Conservation (phyloP, 345 rosid genomes). For the Ailanthus altissimus region DNA sequence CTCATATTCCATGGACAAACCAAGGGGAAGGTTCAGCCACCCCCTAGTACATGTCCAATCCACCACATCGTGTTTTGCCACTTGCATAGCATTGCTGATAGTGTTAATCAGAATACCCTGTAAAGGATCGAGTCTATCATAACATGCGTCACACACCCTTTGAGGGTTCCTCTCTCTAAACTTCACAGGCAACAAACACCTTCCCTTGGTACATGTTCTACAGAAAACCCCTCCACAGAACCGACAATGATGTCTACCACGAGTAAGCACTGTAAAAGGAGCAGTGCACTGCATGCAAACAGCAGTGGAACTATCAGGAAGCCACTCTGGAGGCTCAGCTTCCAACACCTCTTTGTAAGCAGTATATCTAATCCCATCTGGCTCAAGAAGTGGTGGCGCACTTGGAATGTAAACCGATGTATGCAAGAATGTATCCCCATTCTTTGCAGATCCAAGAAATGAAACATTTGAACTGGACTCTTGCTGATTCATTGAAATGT, state of each 20-base stretch:
- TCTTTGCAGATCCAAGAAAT: constrained; percentile 69
- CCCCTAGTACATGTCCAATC: constrained; percentile 96
- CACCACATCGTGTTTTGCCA: constrained; percentile 86
- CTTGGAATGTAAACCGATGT: constrained; percentile 93
- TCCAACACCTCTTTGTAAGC: constrained; percentile 75
- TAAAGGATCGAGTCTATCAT: constrained; percentile 93
- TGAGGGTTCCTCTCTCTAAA: constrained; percentile 92
- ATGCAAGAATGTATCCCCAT: constrained; percentile 76
- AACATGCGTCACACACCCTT: constrained; percentile 92
- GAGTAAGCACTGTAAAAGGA: constrained; percentile 73
- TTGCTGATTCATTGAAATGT: constrained; percentile 31
- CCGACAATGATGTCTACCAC: constrained; percentile 98
- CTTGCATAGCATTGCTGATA: constrained; percentile 89
- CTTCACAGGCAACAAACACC: constrained; percentile 76
- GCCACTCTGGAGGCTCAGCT: constrained; percentile 95
- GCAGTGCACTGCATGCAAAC: constrained; percentile 81
- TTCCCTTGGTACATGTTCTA: constrained; percentile 75
- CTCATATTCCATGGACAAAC: constrained; percentile 93
- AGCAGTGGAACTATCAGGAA: constrained; percentile 79
- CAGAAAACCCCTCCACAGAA: constrained; percentile 96
- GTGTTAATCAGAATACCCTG: constrained; percentile 78
- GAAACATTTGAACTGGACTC: constrained; percentile 64
- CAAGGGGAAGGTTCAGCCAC: constrained; percentile 93
- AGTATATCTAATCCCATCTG: constrained; percentile 50
- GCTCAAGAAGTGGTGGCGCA: constrained; percentile 89